phyloP scores from a whole-genome alignment of 2,329 filamentous ascomycete species.

The Hymenoscyphus repandus region DNA sequence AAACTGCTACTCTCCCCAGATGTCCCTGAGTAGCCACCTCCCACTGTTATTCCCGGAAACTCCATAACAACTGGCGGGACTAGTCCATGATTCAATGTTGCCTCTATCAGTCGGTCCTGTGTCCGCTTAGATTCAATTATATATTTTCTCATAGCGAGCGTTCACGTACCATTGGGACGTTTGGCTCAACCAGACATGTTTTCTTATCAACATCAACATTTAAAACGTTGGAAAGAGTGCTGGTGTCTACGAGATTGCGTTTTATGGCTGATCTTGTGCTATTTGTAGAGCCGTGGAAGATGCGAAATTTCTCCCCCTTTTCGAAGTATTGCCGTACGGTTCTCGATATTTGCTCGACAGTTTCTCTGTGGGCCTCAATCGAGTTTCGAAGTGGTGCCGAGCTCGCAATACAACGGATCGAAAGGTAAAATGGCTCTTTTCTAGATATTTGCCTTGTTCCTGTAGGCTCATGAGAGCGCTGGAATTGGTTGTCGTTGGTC shows the following conservation, averaged over 20 bases:
- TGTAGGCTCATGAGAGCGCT: too few species aligned
- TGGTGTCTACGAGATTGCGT: slow-evolving; percentile 43
- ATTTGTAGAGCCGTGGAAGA: slow-evolving; percentile 53
- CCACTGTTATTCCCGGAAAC: slow-evolving; percentile 64
- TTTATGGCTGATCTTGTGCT: slow-evolving; percentile 41
- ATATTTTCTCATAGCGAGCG: slow-evolving; percentile 35
- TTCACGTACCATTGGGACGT: slow-evolving; percentile 52
- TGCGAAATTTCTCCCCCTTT: slow-evolving; percentile 45
- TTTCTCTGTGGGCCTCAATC: slow-evolving; percentile 34
- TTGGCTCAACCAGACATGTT: slow-evolving; percentile 56
- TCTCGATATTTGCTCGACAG: slow-evolving; percentile 40
- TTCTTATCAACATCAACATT: slow-evolving; percentile 36
- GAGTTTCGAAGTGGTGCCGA: not conserved
- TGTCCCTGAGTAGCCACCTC: slow-evolving; percentile 62
- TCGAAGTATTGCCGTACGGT: slow-evolving; percentile 42
- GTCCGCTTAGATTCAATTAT: slow-evolving; percentile 64
- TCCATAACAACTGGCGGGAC: slow-evolving; percentile 66
- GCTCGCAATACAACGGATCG: slow-evolving; percentile 6
- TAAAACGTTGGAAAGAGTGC: slow-evolving; percentile 41
- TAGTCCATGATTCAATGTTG: slow-evolving; percentile 48
- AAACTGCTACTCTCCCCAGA: slow-evolving; percentile 64
- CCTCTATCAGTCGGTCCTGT: slow-evolving; percentile 59
- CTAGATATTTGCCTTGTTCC: too few species aligned
- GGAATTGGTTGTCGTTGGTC: too few species aligned
- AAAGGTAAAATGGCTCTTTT: too few species aligned